Base-by-base conservation (phyloP, 345 rosid genomes). In the Stellera chamaejasme region DNA sequence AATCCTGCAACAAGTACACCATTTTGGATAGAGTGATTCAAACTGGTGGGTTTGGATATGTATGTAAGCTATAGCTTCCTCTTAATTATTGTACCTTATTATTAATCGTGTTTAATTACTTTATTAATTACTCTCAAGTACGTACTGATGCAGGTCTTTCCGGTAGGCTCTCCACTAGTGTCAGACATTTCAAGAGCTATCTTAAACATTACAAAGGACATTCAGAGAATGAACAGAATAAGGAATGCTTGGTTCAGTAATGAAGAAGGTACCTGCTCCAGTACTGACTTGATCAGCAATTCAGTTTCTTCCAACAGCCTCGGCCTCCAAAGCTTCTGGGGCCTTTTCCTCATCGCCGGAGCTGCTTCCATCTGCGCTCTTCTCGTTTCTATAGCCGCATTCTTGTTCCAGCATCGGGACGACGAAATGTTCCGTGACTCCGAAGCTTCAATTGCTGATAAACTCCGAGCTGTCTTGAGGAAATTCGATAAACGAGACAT, bases 21-120 rank as follows among this genome's bases (percentile, higher is more conserved):
- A 58, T 65, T 65, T 60, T 70, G 14, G 71, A 62, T 10, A 62
- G 66, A 15, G 41, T 6, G 3, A 43, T 56, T 19, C 59, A 27
- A 16, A 65, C 78, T 27, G 71, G 59, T 15, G 78, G 83, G 23
- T 79, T 79, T 60, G 80, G 73, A 43, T 72, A 75, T 70, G 83
- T 72, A 36, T 70, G 80, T 72, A n/a, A n/a, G n/a, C n/a, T n/a
- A n/a, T n/a, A n/a, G n/a, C n/a, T n/a, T n/a, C n/a, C n/a, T n/a
- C 44, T 41, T 0, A 10, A 3, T 32, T 7, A 4, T 32, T 32
- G 7, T 7, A 7, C 39, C 7, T 7, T 32, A 32, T 7, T 32
- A 43, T 0, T 45, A 41, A 13, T 36, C 3, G 2, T 6, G n/a
- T 42, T 15, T 28, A 6, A 16, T 16, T 48, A 12, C 3, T 3